Base-by-base conservation (phyloP, 2,329 filamentous ascomycete species). In the Colletotrichum sansevieriae region DNA sequence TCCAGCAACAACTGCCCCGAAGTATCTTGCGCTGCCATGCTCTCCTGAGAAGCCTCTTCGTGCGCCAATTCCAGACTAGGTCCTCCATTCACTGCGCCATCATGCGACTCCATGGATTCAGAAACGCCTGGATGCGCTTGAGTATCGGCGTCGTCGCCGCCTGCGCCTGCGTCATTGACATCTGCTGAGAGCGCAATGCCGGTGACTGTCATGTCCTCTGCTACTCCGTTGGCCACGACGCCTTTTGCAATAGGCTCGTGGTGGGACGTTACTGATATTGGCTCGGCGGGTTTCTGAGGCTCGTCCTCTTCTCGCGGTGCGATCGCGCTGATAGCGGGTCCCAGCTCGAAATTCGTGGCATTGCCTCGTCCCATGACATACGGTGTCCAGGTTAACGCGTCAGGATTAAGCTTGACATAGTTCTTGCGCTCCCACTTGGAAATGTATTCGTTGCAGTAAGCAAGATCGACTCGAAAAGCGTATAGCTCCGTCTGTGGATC, bases 341-440 rank as follows among this genome's bases (percentile, higher is more conserved):
- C 92, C 57, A 94, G 88, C 76, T 97, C 94, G 74, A 96, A 95
- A 74, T 93, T 92, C 4, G 91, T 91, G 41, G 92, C 89, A 73
- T 92, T 95, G 78, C 88, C 91, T 71, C 94, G 90, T 29, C 96
- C 95, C 94, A 98, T 98, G 47, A 98, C 90, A 77, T 97, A 99
- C 0, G 96, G 96, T 13, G 95, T 98, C 96, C 96, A 99, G 11
- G 95, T 91, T 29, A 99, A 85, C 18, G 90, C 90, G 51, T 91
- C 89, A 0, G 92, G 89, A 72, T 96, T 92, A 41, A 99, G 87
- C 74, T 90, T 92, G 22, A 97, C 92, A 73, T 97, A 97, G 10
- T 91, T 90, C 76, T 98, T 98, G 56, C 87, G 86, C 76, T 97
- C 93, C 88, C 95, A 97, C 72, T 95, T 96, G 37, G 89, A 87